phyloP scores from a whole-genome alignment of 768 basidiomycete genomes.

The Boletus sp. region DNA sequence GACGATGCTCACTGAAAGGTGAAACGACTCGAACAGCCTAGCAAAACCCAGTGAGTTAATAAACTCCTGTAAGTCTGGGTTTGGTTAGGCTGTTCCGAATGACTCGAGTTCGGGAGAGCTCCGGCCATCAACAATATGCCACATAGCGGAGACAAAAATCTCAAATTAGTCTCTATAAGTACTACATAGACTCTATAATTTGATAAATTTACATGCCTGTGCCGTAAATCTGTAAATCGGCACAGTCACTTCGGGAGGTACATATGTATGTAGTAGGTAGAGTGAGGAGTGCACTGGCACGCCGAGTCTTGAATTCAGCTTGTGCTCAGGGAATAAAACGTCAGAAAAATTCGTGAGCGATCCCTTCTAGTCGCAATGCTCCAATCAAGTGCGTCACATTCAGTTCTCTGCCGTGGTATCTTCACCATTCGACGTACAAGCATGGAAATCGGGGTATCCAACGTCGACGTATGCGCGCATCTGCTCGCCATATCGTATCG shows the following conservation, averaged over 20 bases:
- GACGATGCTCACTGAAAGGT: neutral
- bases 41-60: too few species aligned
- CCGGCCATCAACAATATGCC: too few species aligned
- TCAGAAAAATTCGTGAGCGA: too few species aligned
- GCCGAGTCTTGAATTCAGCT: neutral
- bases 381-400: neutral
- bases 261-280: too few species aligned
- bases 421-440: neutral
- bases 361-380: neutral
- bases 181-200: too few species aligned
- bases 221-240: too few species aligned
- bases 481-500: conserved; percentile 54
- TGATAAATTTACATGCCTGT: too few species aligned
- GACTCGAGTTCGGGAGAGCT: too few species aligned
- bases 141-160: too few species aligned
- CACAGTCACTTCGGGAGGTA: too few species aligned
- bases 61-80: neutral
- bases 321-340: neutral
- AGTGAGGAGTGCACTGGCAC: neutral
- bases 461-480: conserved; percentile 59
- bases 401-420: neutral
- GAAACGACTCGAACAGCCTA: neutral
- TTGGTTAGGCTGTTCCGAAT: neutral
- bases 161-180: too few species aligned
- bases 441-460: conserved; percentile 42